Evolutionary conservation across 73 alveolate genomes (phyloP).

Genomic region (Blepharisma japonicum): DNA sequence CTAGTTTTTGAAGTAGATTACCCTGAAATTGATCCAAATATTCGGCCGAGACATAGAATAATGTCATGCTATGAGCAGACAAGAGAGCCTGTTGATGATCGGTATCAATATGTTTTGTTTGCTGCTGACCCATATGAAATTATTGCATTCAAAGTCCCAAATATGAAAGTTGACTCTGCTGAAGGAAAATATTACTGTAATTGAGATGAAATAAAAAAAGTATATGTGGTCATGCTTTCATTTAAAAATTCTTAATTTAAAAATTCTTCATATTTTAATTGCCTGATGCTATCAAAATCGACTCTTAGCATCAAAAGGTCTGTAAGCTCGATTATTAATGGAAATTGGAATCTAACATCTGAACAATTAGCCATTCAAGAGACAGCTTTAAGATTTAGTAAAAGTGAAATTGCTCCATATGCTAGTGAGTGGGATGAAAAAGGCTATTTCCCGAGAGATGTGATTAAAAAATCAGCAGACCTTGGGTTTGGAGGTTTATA

Average conservation of each 20-base stretch:
- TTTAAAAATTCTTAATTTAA: slow-evolving; percentile 32
- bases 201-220: slow-evolving; percentile 82
- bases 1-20: slow-evolving; percentile 96
- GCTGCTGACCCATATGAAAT: slow-evolving; percentile 99
- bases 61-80: slow-evolving; percentile 97
- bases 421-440: slow-evolving; percentile 86
- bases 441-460: slow-evolving; percentile 69
- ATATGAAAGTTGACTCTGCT: slow-evolving; percentile 65
- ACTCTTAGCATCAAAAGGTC: too few species aligned
- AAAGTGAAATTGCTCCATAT: slow-evolving; percentile 55
- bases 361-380: slow-evolving; percentile 62
- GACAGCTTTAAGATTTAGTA: slow-evolving; percentile 70
- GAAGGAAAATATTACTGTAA: slow-evolving; percentile 79
- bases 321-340: background rate
- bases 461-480: slow-evolving; percentile 63
- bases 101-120: slow-evolving; percentile 95
- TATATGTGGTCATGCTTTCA: slow-evolving; percentile 46
- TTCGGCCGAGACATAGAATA: slow-evolving; percentile 94
- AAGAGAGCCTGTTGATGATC: slow-evolving; percentile 78
- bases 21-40: slow-evolving; percentile 79
- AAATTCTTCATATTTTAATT: background rate
- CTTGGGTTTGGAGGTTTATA: slow-evolving; percentile 77
- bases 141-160: slow-evolving; percentile 92
- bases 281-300: too few species aligned
- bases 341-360: background rate